A percentile compares a stretch with the other conserved stretches of the same genome.
Evolutionary conservation across 2,329 filamentous ascomycete genomes (phyloP).

Genomic region (Bretziella fagacearum): DNA sequence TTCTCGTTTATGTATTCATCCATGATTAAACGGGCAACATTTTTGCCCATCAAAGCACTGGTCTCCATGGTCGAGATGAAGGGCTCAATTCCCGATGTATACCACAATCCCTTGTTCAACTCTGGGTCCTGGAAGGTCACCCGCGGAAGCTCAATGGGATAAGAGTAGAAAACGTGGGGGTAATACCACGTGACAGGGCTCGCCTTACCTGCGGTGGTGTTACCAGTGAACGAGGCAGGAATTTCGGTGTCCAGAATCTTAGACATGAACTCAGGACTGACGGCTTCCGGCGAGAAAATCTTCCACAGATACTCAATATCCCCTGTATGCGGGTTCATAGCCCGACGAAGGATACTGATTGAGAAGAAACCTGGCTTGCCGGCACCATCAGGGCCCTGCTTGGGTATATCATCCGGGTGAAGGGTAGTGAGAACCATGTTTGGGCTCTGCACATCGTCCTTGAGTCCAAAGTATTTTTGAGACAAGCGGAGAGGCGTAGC

Average conservation of each 20-base stretch:
- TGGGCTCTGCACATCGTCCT: conserved; percentile 41
- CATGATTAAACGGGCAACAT: conserved; percentile 55
- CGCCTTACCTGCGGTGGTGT: conserved; percentile 21
- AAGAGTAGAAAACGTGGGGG: conserved; percentile 64
- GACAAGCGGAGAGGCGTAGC: conserved; percentile 59
- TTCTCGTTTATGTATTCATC: conserved; percentile 29
- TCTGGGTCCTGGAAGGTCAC: conserved; percentile 73
- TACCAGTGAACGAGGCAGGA: conserved; percentile 25
- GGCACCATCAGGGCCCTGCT: conserved; percentile 37
- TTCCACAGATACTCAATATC: conserved; percentile 44
- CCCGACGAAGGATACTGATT: conserved; percentile 53
- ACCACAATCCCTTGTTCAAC: conserved; percentile 50
- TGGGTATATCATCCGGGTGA: conserved; percentile 36
- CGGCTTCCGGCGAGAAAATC: conserved; percentile 41
- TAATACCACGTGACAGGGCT: conserved; percentile 56
- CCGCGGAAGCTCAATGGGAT: conserved; percentile 69
- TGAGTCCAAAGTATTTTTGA: conserved; percentile 53
- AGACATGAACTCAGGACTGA: conserved; percentile 37
- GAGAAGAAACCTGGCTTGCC: conserved; percentile 72
- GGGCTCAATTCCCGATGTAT: conserved; percentile 64
- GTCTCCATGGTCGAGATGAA: conserved; percentile 99
- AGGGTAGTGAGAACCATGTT: conserved; percentile 72
- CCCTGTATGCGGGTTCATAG: conserved; percentile 41
- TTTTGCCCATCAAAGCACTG: conserved; percentile 77
- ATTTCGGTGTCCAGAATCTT: conserved; percentile 33